phyloP scores from a whole-genome alignment of 257 asterid genomes.

The Solanum chiquidenum region DNA sequence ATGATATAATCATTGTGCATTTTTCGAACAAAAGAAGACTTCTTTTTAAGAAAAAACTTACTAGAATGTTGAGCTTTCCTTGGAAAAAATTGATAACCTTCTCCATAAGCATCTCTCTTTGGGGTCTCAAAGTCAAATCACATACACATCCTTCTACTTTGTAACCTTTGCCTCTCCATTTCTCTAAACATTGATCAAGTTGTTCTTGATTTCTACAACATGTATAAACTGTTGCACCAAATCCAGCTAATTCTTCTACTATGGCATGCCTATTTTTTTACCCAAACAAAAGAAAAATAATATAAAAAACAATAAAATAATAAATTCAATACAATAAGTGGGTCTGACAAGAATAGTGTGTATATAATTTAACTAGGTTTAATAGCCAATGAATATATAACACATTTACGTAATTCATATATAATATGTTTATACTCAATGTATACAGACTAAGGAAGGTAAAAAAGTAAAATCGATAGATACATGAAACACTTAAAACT shows the following conservation, averaged over 20 bases:
- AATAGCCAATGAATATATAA: no score
- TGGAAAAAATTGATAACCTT: slow-evolving; percentile 8
- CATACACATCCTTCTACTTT: slow-evolving; percentile 16
- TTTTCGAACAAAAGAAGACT: no score
- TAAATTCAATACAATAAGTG: neutral
- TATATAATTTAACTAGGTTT: no score
- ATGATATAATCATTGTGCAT: no score
- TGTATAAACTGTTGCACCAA: slow-evolving; percentile 21
- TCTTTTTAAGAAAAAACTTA: neutral
- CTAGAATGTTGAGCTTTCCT: slow-evolving; percentile 27
- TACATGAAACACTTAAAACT: neutral
- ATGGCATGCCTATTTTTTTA: slow-evolving; percentile 14
- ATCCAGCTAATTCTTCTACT: slow-evolving; percentile 25
- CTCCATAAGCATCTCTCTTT: slow-evolving; percentile 14
- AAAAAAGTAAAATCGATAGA: neutral
- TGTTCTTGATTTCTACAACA: slow-evolving; percentile 20
- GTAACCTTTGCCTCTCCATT: slow-evolving; percentile 19
- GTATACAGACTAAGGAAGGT: rapidly evolving
- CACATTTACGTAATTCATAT: no score
- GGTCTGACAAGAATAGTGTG: neutral
- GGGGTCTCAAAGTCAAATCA: slow-evolving; percentile 11
- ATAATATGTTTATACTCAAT: neutral
- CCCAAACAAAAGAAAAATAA: neutral
- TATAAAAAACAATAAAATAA: neutral
- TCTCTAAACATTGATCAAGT: slow-evolving; percentile 5